phyloP scores from a whole-genome alignment of 805 yeast species.

The Kazachstania psychrophila region DNA sequence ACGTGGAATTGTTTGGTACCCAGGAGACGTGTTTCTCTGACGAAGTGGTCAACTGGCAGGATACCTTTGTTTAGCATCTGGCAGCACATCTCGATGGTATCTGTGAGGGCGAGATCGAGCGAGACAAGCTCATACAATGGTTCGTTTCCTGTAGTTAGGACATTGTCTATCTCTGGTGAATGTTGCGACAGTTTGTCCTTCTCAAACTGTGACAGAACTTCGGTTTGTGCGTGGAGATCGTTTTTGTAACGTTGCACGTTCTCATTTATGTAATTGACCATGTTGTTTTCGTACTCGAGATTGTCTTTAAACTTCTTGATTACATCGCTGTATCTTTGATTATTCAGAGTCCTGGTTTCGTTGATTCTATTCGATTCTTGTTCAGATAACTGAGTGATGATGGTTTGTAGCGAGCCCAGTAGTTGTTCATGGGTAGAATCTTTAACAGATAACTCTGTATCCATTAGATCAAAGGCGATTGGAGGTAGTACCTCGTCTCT shows the following conservation, averaged over 20 bases:
- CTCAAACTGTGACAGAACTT: conserved; percentile 13
- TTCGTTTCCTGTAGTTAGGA: conserved; percentile 44
- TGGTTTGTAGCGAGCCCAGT: too few relatives aligned
- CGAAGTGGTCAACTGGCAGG: conserved; percentile 20
- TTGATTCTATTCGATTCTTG: background rate
- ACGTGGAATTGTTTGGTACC: conserved; percentile 57
- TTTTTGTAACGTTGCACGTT: background rate
- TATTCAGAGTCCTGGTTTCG: background rate
- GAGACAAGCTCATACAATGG: conserved; percentile 47
- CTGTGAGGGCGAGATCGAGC: conserved; percentile 62
- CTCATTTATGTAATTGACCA: background rate
- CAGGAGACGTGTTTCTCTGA: conserved; percentile 39
- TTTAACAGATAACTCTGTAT: background rate
- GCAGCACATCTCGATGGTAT: conserved; percentile 47
- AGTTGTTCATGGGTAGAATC: background rate
- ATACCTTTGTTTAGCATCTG: conserved; percentile 14
- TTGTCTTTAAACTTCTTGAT: conserved; percentile 1
- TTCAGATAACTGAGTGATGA: too few relatives aligned
- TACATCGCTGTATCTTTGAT: background rate
- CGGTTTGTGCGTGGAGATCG: background rate
- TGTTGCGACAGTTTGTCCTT: conserved; percentile 31
- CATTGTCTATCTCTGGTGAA: conserved; percentile 12
- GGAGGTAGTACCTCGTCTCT: background rate
- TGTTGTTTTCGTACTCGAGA: conserved; percentile 1
- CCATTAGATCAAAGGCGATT: conserved; percentile 1